Conservation (phyloP, 176 grass and related monocot genomes). For the Triticum urartu region DNA sequence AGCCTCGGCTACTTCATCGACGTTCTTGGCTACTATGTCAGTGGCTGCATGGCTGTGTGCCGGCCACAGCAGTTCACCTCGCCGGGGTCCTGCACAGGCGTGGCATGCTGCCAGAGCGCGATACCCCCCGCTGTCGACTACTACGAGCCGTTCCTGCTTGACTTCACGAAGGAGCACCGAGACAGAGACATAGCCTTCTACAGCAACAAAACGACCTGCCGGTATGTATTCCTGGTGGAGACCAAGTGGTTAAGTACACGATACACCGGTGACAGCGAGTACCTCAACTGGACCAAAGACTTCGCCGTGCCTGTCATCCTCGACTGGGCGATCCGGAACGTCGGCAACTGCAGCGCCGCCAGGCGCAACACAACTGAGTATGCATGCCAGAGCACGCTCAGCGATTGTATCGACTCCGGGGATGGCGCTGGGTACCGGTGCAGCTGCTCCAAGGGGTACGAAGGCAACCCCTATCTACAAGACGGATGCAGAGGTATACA, state of each 20-base stretch:
- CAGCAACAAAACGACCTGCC: neutral
- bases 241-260: neutral
- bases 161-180: neutral
- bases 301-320: conserved; percentile 43
- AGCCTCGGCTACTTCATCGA: conserved; percentile 34
- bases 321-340: conserved; percentile 56
- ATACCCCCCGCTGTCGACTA: neutral
- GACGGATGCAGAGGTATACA: conserved; percentile 52
- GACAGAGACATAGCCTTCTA: neutral
- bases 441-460: conserved; percentile 44
- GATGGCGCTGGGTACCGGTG: conserved; percentile 34
- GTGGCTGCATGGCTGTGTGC: conserved; percentile 51
- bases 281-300: conserved; percentile 22
- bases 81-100: neutral
- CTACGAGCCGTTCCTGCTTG: neutral
- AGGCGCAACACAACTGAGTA: conserved; percentile 29
- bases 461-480: conserved; percentile 61
- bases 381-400: conserved; percentile 31
- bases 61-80: neutral
- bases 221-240: conserved; percentile 3
- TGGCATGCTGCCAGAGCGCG: neutral
- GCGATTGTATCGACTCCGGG: neutral
- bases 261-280: neutral
- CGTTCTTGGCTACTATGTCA: rapidly evolving
- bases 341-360: conserved; percentile 36